Evolutionary conservation across 306 rosid genomes (phyloP).

Genomic region (Geum urbanum): DNA sequence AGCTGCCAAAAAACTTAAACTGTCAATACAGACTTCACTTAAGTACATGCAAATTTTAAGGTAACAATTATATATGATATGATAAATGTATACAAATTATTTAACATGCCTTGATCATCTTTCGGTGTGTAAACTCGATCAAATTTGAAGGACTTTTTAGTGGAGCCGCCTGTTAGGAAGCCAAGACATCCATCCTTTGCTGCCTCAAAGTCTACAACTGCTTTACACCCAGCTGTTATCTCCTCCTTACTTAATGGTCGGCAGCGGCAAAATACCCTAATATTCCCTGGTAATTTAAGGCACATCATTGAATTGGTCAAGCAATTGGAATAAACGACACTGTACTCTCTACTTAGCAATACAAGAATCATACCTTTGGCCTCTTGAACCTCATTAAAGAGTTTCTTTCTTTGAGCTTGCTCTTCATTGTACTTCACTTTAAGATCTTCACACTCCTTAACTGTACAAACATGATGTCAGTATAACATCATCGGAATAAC

Average conservation of each 20-base stretch:
- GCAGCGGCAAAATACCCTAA: constrained; percentile 87
- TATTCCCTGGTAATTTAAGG: constrained; percentile 54
- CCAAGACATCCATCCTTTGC: constrained; percentile 85
- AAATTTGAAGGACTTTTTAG: constrained; percentile 66
- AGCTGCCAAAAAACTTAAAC: constrained; percentile 49
- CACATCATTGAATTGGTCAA: constrained; percentile 4
- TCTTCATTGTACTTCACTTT: constrained; percentile 75
- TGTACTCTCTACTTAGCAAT: neutral
- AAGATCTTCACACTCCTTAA: constrained; percentile 82
- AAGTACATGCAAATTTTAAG: neutral
- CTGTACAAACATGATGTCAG: constrained; percentile 39
- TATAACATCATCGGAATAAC: constrained; percentile 17
- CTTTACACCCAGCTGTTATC: constrained; percentile 48
- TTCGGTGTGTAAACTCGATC: constrained; percentile 82
- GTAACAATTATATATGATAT: constrained; percentile 13
- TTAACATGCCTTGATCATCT: constrained; percentile 63
- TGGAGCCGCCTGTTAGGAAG: constrained; percentile 45
- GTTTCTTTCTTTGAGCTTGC: constrained; percentile 67
- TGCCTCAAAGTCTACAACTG: constrained; percentile 70
- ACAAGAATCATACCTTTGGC: constrained; percentile 58
- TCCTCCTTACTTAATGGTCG: constrained; percentile 77
- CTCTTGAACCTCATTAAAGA: constrained; percentile 86
- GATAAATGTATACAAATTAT: constrained; percentile 9
- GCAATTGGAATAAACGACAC: neutral
- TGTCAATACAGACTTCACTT: constrained; percentile 11